Evolutionary conservation across 345 rosid genomes (phyloP).

Genomic region (Boechera divaricarpa): DNA sequence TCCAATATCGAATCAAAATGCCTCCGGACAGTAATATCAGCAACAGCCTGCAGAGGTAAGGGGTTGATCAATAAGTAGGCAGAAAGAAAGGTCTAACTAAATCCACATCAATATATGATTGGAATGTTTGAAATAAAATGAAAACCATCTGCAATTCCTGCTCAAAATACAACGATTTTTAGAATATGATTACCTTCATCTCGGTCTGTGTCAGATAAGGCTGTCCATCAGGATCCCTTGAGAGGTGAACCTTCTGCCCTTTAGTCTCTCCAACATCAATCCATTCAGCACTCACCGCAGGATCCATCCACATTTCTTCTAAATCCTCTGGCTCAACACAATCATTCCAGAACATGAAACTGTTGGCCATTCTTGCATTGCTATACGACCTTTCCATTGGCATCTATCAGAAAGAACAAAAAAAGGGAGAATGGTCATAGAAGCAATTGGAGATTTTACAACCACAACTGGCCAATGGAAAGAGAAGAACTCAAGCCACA

Average conservation of each 20-base stretch:
- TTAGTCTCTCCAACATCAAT: constrained; percentile 76
- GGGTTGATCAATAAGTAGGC: constrained; percentile 7
- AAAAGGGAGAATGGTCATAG: not conserved
- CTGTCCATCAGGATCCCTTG: constrained; percentile 95
- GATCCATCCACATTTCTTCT: constrained; percentile 85
- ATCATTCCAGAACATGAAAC: constrained; percentile 91
- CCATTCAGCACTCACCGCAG: constrained; percentile 84
- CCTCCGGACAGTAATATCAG: constrained; percentile 67
- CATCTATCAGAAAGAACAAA: constrained; percentile 21
- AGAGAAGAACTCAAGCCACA: constrained; percentile 16
- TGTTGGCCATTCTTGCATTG: constrained; percentile 57
- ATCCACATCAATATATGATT: not conserved
- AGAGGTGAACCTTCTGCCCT: constrained; percentile 85
- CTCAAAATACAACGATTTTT: not conserved
- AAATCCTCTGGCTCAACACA: constrained; percentile 70
- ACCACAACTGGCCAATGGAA: not conserved
- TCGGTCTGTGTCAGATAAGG: constrained; percentile 89
- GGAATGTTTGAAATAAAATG: not conserved
- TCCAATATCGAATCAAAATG: constrained; percentile 67
- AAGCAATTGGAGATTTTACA: constrained; percentile 16
- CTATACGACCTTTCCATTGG: constrained; percentile 44
- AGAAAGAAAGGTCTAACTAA: not conserved
- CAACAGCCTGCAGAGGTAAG: constrained; percentile 78
- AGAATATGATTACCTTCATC: constrained; percentile 63
- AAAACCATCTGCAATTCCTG: not conserved